Percentiles rank a stretch among this genome's conserved stretches.
Conservation (phyloP, 139 green algal genomes). For the Chlamydomonas eustigma region DNA sequence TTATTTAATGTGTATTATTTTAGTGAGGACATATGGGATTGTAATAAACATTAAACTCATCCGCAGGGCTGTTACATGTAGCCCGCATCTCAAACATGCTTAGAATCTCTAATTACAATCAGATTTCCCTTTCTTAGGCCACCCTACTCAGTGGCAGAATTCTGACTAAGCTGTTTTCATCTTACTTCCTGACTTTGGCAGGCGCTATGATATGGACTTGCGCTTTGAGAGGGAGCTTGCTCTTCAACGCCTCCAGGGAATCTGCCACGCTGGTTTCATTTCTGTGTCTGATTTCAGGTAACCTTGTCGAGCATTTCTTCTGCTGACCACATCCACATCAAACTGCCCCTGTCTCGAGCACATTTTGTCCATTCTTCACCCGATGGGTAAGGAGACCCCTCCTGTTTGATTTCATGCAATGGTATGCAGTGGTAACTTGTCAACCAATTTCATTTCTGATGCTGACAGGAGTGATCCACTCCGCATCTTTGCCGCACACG, state of each 20-base stretch:
- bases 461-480: slow-evolving; percentile 48
- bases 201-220: slow-evolving; percentile 44
- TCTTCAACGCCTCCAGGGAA: slow-evolving; percentile 55
- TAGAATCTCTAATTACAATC: too few species aligned
- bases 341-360: not conserved
- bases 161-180: too few species aligned
- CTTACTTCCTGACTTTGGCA: slow-evolving; percentile 21
- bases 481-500: slow-evolving; percentile 87
- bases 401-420: not conserved
- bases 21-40: not conserved
- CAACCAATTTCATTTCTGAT: not conserved
- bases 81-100: too few species aligned
- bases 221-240: slow-evolving; percentile 85
- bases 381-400: not conserved
- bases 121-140: too few species aligned
- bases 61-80: too few species aligned
- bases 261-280: slow-evolving; percentile 74
- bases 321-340: not conserved
- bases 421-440: not conserved
- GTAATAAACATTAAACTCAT: too few species aligned
- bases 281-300: slow-evolving; percentile 71
- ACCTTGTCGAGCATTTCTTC: too few species aligned
- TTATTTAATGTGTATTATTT: not conserved
- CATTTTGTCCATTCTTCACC: not conserved
- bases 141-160: too few species aligned